These are phyloP conservation scores for Clonostachys sp. DNA, from an alignment of 2,329 filamentous ascomycete species.

Conservation along the genomic window DNA sequence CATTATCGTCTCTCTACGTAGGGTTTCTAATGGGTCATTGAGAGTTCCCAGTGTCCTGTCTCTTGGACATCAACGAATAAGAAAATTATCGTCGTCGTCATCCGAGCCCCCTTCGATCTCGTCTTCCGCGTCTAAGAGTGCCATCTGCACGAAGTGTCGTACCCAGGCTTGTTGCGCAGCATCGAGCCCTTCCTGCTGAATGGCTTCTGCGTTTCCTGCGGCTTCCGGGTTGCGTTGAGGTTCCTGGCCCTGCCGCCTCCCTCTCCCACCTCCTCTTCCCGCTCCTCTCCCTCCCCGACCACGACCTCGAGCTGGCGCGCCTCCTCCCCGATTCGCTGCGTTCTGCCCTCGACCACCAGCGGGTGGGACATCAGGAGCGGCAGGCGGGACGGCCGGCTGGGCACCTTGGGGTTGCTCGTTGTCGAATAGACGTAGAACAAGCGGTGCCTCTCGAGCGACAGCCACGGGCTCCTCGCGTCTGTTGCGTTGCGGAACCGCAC, in stretches of 20 bases:
- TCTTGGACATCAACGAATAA: background rate
- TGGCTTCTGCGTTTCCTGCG: constrained; percentile 2
- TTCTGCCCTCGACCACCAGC: constrained; percentile 17
- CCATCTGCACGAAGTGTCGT: constrained; percentile 48
- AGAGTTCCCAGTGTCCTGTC: background rate
- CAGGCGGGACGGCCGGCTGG: constrained; percentile 16
- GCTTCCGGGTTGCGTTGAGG: constrained; percentile 13
- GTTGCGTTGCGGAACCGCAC: constrained; percentile 6
- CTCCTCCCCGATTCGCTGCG: constrained; percentile 5
- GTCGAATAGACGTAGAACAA: constrained; percentile 49
- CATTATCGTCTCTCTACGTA: background rate
- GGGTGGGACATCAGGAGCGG: constrained; percentile 20
- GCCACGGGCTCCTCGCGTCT: constrained; percentile 24
- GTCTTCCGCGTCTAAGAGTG: constrained; percentile 48
- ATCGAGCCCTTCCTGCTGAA: constrained; percentile 23
- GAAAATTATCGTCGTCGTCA: constrained; percentile 1
- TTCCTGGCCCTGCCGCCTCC: constrained; percentile 3
- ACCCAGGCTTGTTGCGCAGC: constrained; percentile 47
- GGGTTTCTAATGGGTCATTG: background rate
- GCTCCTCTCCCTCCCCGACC: constrained; percentile 13
- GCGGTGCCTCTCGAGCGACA: constrained; percentile 51
- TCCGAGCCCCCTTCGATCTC: constrained; percentile 34
- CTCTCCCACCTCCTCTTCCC: background rate
- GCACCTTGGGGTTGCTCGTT: constrained; percentile 17
- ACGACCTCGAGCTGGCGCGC: constrained; percentile 5